These are phyloP conservation scores for Phytophthora agathidicida DNA, from an alignment of 352 stramenopile genomes.

Conservation along the genomic window DNA sequence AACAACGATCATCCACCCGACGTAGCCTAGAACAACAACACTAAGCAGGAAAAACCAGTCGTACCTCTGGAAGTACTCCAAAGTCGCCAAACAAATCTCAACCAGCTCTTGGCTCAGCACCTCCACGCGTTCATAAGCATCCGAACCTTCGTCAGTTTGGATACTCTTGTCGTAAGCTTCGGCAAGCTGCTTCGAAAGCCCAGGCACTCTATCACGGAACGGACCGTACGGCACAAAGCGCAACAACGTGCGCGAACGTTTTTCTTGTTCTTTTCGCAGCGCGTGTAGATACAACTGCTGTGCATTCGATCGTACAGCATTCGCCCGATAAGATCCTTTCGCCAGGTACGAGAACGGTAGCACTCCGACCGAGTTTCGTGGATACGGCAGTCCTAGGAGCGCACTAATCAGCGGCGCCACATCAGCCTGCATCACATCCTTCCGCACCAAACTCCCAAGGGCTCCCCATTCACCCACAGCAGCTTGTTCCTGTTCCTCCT, in stretches of 20 bases:
- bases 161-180: conserved; percentile 24
- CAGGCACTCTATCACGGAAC: conserved; percentile 51
- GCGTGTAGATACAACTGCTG: conserved; percentile 74
- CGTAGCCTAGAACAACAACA: conserved; percentile 77
- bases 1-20: conserved; percentile 78
- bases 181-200: conserved; percentile 35
- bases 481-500: conserved; percentile 50
- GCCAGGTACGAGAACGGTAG: conserved; percentile 76
- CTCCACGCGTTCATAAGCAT: conserved; percentile 41
- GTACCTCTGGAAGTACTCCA: conserved; percentile 85
- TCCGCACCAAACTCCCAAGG: conserved; percentile 54
- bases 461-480: conserved; percentile 52
- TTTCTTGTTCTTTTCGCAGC: conserved; percentile 68
- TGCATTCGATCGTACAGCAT: conserved; percentile 76
- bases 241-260: conserved; percentile 61
- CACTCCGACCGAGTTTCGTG: conserved; percentile 84
- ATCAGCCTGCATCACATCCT: conserved; percentile 88
- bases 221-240: conserved; percentile 60
- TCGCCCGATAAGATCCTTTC: conserved; percentile 63
- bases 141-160: conserved; percentile 6
- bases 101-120: conserved; percentile 68
- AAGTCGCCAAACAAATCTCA: conserved; percentile 70
- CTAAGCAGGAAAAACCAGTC: conserved; percentile 84
- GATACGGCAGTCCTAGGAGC: conserved; percentile 74
- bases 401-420: conserved; percentile 77